Conservation (phyloP, 169 alveolate genomes). For the Condylostoma magnum region DNA sequence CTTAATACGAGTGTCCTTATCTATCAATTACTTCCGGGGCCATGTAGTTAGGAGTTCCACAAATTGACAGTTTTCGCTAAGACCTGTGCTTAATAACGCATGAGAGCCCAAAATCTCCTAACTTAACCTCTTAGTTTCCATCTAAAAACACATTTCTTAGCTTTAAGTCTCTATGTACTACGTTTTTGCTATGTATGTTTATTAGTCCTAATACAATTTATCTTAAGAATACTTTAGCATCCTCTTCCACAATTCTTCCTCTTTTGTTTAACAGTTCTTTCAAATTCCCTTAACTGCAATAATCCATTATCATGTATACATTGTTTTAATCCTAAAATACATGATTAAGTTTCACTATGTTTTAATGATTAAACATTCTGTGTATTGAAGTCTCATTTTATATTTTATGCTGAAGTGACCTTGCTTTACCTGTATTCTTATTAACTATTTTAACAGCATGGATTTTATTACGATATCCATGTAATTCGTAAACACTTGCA, state of each 20-base stretch:
- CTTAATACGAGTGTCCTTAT: conserved; percentile 77
- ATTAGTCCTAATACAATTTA: neutral
- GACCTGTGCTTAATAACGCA: too few species aligned
- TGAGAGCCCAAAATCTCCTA: conserved; percentile 15
- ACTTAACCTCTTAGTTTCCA: neutral
- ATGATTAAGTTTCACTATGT: neutral
- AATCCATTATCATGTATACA: neutral
- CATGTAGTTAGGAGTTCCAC: conserved; percentile 44
- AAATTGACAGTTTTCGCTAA: neutral
- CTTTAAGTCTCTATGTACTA: neutral
- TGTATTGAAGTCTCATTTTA: neutral
- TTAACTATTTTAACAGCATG: too few species aligned
- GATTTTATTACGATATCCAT: too few species aligned
- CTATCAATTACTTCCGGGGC: conserved; percentile 45
- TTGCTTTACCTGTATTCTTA: too few species aligned
- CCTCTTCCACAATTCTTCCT: neutral
- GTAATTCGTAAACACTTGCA: too few species aligned
- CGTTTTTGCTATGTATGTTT: neutral
- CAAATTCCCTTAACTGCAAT: neutral
- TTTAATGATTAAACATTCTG: neutral
- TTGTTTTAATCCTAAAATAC: neutral
- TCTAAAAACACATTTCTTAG: neutral
- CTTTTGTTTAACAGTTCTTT: neutral
- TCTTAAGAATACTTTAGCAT: neutral
- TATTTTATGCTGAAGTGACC: too few species aligned